Evolutionary conservation across 2,329 filamentous ascomycete genomes (phyloP).

Genomic region (Podosphaera aphanis): DNA sequence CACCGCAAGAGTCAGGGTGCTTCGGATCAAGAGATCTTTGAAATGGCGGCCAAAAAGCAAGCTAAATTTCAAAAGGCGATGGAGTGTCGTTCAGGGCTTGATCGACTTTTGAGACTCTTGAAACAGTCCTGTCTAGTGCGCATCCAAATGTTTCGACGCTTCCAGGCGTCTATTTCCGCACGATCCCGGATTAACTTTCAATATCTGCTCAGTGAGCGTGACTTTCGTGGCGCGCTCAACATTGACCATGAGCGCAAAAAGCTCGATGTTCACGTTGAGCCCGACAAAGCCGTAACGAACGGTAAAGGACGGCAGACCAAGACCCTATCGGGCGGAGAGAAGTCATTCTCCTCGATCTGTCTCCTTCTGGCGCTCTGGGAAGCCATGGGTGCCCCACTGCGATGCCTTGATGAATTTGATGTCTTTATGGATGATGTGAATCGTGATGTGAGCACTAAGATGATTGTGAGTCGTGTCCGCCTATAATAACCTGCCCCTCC

Average conservation of each 20-base stretch:
- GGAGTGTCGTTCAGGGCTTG: slow-evolving; percentile 22
- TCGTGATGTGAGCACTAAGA: slow-evolving; percentile 71
- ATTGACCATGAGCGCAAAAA: slow-evolving; percentile 54
- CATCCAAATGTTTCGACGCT: slow-evolving; percentile 52
- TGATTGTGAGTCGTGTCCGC: slow-evolving; percentile 43
- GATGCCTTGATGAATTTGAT: slow-evolving; percentile 93
- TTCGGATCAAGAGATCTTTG: slow-evolving; percentile 38
- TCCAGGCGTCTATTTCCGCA: slow-evolving; percentile 68
- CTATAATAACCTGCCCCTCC: slow-evolving; percentile 4
- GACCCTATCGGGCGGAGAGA: slow-evolving; percentile 86
- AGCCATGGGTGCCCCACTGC: slow-evolving; percentile 85
- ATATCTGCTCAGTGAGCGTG: slow-evolving; percentile 70
- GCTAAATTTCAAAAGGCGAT: slow-evolving; percentile 20
- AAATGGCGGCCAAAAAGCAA: slow-evolving; percentile 20
- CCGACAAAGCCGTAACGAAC: slow-evolving; percentile 43
- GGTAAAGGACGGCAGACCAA: slow-evolving; percentile 60
- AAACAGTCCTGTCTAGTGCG: slow-evolving; percentile 43
- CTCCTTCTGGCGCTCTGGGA: slow-evolving; percentile 86
- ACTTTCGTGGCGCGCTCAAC: slow-evolving; percentile 61
- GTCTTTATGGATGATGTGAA: slow-evolving; percentile 99
- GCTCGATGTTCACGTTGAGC: slow-evolving; percentile 56
- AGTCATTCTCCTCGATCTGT: slow-evolving; percentile 93
- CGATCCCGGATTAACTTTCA: slow-evolving; percentile 67
- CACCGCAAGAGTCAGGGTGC: slow-evolving; percentile 35
- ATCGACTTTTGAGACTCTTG: slow-evolving; percentile 20